Percentiles rank a stretch among this genome's conserved stretches.
phyloP scores from a whole-genome alignment of 805 yeast genomes.

The Schwanniomyces occidentalis region DNA sequence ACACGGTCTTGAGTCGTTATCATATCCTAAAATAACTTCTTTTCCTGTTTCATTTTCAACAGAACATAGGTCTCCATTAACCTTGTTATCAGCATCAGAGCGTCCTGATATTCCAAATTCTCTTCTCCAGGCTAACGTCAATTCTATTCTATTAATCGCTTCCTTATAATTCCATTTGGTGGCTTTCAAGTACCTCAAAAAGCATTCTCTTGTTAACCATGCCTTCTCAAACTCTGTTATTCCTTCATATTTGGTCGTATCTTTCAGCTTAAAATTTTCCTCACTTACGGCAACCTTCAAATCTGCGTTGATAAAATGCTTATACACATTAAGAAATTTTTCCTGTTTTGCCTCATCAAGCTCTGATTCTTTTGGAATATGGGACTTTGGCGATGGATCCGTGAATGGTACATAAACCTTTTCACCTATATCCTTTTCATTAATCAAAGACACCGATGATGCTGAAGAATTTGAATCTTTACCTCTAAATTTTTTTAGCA shows the following conservation, averaged over 20 bases:
- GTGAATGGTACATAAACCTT: conserved; percentile 19
- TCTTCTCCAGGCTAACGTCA: conserved; percentile 89
- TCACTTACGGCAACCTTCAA: conserved; percentile 53
- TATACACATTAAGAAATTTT: conserved; percentile 62
- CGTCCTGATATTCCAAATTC: conserved; percentile 67
- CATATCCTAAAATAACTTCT: conserved; percentile 88
- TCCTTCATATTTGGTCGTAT: conserved; percentile 28
- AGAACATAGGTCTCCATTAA: conserved; percentile 55
- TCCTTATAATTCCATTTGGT: conserved; percentile 82
- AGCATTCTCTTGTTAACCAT: conserved; percentile 92
- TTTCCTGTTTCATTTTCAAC: conserved; percentile 90
- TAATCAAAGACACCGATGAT: conserved; percentile 1
- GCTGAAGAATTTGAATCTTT: conserved; percentile 13
- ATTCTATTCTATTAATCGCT: conserved; percentile 71
- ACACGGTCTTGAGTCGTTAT: conserved; percentile 88
- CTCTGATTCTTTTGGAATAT: conserved; percentile 48
- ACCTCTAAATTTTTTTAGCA: conserved; percentile 19
- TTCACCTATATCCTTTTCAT: conserved; percentile 9
- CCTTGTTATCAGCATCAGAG: conserved; percentile 44
- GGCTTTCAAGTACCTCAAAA: conserved; percentile 87
- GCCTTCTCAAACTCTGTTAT: conserved; percentile 62
- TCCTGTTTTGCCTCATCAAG: conserved; percentile 55
- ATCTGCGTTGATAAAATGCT: conserved; percentile 58
- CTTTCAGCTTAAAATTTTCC: conserved; percentile 42
- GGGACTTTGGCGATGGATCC: conserved; percentile 30